A percentile compares a stretch with the other conserved stretches of the same genome.
Evolutionary conservation across 257 asterid species (phyloP).

Genomic region (Nicotiana obtusifolia): DNA sequence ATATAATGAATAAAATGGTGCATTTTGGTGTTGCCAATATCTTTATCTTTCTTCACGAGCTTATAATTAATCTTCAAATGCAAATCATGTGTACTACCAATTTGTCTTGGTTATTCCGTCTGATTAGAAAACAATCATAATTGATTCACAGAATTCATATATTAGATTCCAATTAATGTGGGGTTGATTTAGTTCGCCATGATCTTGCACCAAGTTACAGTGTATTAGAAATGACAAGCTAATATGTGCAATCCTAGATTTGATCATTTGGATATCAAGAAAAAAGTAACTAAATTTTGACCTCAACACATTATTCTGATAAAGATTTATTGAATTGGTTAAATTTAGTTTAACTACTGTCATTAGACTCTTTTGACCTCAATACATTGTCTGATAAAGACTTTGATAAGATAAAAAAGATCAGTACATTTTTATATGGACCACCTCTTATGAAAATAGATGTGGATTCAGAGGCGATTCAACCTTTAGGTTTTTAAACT

Average conservation of each 20-base stretch:
- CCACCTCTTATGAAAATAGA: not conserved
- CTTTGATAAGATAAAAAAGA: not conserved
- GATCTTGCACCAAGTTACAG: not conserved
- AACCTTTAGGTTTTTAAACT: not conserved
- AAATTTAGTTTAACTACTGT: not conserved
- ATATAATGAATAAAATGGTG: not conserved
- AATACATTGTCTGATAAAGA: too few relatives aligned
- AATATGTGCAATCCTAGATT: not conserved
- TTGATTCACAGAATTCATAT: not conserved
- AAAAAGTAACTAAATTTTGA: not conserved
- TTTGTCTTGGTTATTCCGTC: not conserved
- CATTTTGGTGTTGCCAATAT: not conserved
- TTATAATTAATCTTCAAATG: not conserved
- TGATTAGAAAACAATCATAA: not conserved
- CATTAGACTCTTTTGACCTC: not conserved
- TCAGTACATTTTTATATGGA: not conserved
- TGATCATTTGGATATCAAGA: not conserved
- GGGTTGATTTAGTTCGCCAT: not conserved
- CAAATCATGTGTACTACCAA: not conserved
- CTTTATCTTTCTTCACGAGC: not conserved
- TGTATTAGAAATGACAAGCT: not conserved
- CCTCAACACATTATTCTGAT: not conserved
- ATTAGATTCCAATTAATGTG: not conserved
- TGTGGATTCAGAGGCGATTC: not conserved
- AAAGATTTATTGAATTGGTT: not conserved